phyloP scores from a whole-genome alignment of 345 rosid species.

The Salix koriyanagi region DNA sequence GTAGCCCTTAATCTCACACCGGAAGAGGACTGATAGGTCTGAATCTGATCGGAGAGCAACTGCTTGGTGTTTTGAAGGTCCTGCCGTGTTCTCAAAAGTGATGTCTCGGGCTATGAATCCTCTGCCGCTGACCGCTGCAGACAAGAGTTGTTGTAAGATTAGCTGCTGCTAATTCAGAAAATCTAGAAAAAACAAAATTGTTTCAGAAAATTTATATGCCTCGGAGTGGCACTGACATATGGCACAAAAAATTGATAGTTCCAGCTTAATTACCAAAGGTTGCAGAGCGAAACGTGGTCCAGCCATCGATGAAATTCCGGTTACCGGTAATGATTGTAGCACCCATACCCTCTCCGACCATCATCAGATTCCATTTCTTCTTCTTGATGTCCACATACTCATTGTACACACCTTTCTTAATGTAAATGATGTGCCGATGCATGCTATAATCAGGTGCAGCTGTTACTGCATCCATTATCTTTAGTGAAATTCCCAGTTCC shows the following conservation, averaged over 20 bases:
- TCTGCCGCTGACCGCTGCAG: conserved; percentile 37
- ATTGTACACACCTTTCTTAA: conserved; percentile 31
- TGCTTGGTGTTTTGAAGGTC: conserved; percentile 40
- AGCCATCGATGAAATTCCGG: conserved; percentile 31
- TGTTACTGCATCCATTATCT: conserved; percentile 24
- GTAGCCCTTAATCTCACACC: conserved; percentile 30
- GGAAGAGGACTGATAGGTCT: conserved; percentile 33
- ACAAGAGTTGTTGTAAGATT: background rate
- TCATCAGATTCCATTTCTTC: conserved; percentile 33
- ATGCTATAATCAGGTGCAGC: conserved; percentile 20
- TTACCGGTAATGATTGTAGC: conserved; percentile 36
- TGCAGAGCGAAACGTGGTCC: conserved; percentile 31
- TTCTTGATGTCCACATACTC: conserved; percentile 34
- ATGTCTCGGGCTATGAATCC: conserved; percentile 36
- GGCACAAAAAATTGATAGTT: background rate
- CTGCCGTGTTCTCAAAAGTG: conserved; percentile 36
- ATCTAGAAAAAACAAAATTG: background rate
- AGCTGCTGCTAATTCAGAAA: background rate
- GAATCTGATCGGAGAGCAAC: conserved; percentile 41
- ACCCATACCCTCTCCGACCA: conserved; percentile 39
- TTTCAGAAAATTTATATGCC: no score
- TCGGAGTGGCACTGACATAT: no score
- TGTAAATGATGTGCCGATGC: conserved; percentile 11
- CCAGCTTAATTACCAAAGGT: conserved; percentile 26
- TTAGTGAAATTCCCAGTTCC: conserved; percentile 30